Evolutionary conservation across 371 early-diverging fungal species (phyloP), one percentile per base, ranked within the genome.

Genomic region (Batkoa obscura): DNA sequence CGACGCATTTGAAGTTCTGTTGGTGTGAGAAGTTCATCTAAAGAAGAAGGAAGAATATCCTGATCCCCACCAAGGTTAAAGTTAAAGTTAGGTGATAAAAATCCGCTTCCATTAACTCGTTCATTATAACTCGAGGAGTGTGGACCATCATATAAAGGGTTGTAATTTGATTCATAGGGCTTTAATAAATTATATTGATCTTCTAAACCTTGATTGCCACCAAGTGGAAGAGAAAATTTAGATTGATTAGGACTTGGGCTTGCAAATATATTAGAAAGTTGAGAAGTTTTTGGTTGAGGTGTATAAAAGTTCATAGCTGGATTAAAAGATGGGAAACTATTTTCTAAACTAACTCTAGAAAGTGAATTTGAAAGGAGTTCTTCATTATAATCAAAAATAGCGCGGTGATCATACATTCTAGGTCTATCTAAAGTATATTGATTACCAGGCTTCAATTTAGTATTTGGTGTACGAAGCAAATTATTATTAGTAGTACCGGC

Each of bases 1-100:
- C 58, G 58, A 35, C 63, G 58, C 47, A 55, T 60, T 55, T 63
- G 58, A 35, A 60, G 55, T 46, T 63, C 64, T 15, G 36, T 48
- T 30, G 60, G 61, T 2, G 64, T 64, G 6, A 64, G 42, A n/a
- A 64, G 55, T 34, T 64, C 64, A 43, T 61, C 58, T 23, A 64
- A 45, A 6, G 64, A 64, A 47, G 64, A 60, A 2, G 64, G 64
- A 30, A 64, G 34, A 45, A 58, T 35, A 23, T 60, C 60, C 46
- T 59, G 60, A 12, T 55, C 43, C 41, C 43, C 48, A 45, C 46
- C 47, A 46, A 56, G 35, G 17, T 5, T 31, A 37, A 48, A 48
- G 42, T 42, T 48, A 36, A 51, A 51, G 43, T 43, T 34, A n/a
- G 53, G 39, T 3, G 53, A 23, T 5, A 53, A 15, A n/a, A 53